phyloP scores from a whole-genome alignment of 176 grass and related monocot species.

The Oryza coarctata region DNA sequence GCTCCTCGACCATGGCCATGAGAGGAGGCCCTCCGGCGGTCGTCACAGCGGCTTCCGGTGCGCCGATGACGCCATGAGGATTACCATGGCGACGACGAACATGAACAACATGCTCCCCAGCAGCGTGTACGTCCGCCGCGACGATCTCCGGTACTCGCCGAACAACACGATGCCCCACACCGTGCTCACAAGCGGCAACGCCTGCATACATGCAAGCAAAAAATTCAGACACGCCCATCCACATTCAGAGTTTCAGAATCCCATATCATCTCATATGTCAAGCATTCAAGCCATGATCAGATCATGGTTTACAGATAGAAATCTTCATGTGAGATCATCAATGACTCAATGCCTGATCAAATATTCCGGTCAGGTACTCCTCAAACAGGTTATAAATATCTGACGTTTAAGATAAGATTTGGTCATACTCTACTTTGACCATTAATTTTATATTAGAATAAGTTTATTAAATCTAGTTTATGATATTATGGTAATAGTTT shows the following conservation, averaged over 20 bases:
- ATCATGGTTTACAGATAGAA: neutral
- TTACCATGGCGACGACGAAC: slow-evolving; percentile 72
- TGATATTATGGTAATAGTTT: too few relatives aligned
- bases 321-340: neutral
- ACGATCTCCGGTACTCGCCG: slow-evolving; percentile 64
- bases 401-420: too few relatives aligned
- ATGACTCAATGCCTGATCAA: neutral
- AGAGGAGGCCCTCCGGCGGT: neutral
- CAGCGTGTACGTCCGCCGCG: slow-evolving; percentile 60
- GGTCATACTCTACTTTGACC: too few relatives aligned
- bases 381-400: too few relatives aligned
- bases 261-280: neutral
- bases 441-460: too few relatives aligned
- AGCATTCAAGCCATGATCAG: neutral
- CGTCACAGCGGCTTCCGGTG: slow-evolving; percentile 51
- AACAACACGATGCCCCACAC: slow-evolving; percentile 71
- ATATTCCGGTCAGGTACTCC: too few relatives aligned
- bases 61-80: slow-evolving; percentile 87
- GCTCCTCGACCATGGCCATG: neutral
- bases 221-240: neutral
- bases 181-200: slow-evolving; percentile 74
- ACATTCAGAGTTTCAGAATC: neutral
- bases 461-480: too few relatives aligned
- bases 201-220: slow-evolving; percentile 30
- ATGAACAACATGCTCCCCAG: slow-evolving; percentile 77